phyloP scores from a whole-genome alignment of 306 rosid genomes.

The Canavalia ensiformis region DNA sequence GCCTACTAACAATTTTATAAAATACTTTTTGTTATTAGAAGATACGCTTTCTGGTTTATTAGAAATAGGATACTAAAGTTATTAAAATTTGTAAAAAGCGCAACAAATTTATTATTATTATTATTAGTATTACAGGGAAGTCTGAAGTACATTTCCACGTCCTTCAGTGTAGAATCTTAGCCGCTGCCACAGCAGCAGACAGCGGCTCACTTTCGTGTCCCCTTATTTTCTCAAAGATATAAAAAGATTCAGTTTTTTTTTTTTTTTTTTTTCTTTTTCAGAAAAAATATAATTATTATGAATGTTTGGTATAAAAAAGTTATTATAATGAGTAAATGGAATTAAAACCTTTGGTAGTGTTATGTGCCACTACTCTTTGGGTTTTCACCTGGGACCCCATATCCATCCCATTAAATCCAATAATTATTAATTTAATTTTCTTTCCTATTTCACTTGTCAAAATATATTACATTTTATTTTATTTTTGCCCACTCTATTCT shows the following conservation, averaged over 20 bases:
- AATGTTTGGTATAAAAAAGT: neutral
- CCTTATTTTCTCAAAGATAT: conserved; percentile 16
- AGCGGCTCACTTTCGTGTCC: conserved; percentile 37
- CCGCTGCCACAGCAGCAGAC: conserved; percentile 32
- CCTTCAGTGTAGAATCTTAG: conserved; percentile 30
- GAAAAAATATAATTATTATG: neutral
- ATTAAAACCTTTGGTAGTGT: conserved; percentile 22
- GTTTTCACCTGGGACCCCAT: conserved; percentile 43
- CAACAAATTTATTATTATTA: neutral
- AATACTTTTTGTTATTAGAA: too few relatives aligned
- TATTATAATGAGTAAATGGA: conserved; percentile 32
- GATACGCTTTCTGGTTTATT: too few relatives aligned
- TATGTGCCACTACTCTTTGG: neutral
- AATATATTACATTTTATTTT: conserved; percentile 24
- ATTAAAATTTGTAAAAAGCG: neutral
- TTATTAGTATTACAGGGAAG: neutral
- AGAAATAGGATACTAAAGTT: neutral
- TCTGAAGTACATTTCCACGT: neutral
- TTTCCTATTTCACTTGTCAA: conserved; percentile 47
- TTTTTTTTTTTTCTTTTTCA: too few relatives aligned
- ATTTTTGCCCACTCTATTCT: conserved; percentile 49
- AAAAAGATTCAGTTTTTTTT: neutral
- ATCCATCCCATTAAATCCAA: conserved; percentile 49
- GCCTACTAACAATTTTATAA: neutral
- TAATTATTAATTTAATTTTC: conserved; percentile 37